These are phyloP conservation scores for Colletotrichum orbiculare DNA, from an alignment of 2,329 filamentous ascomycete genomes.

Conservation along the genomic window DNA sequence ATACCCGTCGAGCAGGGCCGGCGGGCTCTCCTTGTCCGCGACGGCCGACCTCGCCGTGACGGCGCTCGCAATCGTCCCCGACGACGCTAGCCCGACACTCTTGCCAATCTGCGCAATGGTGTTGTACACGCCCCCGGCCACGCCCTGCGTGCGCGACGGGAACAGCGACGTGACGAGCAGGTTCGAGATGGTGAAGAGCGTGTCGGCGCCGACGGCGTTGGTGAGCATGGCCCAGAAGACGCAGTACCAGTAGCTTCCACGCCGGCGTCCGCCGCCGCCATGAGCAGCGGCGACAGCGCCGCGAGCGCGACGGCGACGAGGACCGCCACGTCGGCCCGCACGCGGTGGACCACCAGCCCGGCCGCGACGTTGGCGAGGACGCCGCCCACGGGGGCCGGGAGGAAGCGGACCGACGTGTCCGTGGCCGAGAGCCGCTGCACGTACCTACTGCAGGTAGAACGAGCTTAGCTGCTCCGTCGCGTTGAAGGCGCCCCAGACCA, in stretches of 20 bases:
- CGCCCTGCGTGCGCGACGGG: constrained; percentile 62
- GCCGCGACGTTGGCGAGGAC: constrained; percentile 47
- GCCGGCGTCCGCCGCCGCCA: constrained; percentile 56
- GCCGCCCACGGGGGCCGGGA: constrained; percentile 51
- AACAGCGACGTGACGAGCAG: constrained; percentile 66
- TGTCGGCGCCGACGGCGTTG: constrained; percentile 47
- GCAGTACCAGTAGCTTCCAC: constrained; percentile 57
- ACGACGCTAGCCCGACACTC: constrained; percentile 61
- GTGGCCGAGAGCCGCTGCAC: constrained; percentile 54
- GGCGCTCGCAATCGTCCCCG: constrained; percentile 58
- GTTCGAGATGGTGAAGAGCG: constrained; percentile 66
- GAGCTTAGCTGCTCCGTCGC: constrained; percentile 55
- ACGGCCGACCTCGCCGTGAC: constrained; percentile 53
- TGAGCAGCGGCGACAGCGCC: constrained; percentile 55
- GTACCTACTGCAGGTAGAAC: constrained; percentile 59
- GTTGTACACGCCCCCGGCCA: constrained; percentile 71
- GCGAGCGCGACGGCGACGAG: constrained; percentile 49
- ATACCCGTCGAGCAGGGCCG: constrained; percentile 61
- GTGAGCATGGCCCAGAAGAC: constrained; percentile 50
- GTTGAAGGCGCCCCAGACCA: constrained; percentile 55
- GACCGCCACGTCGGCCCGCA: constrained; percentile 44
- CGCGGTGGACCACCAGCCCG: constrained; percentile 49
- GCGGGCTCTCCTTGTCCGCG: constrained; percentile 36
- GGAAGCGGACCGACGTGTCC: constrained; percentile 52
- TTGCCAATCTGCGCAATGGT: constrained; percentile 68